Evolutionary conservation across 2,329 filamentous ascomycete genomes (phyloP), one percentile per base, ranked within the genome.

Genomic region (Fusarium xylarioides): DNA sequence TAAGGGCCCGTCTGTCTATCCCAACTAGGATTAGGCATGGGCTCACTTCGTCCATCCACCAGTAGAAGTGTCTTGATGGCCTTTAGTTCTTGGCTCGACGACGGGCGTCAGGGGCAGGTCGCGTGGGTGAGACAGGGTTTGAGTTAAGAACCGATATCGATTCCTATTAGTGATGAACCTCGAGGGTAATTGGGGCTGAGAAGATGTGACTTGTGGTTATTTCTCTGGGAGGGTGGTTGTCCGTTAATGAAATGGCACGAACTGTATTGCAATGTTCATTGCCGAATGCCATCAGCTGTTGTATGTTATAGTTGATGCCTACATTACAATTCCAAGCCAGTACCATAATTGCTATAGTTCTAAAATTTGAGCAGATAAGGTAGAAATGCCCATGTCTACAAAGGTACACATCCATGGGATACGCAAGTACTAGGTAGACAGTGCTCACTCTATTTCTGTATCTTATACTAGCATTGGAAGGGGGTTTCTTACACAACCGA

Each of bases 71-170:
- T 75, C 62, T 70, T 52, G 55, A 66, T 58, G 71, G 55, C 50
- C 67, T 75, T 69, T 57, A 66, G 56, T 67, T 35, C 61, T 70
- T 71, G 42, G 57, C 63, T 72, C 58, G 59, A 57, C 73, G 65
- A 71, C 73, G 58, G 66, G 69, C 55, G 66, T 71, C 74, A 76
- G 73, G 73, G 70, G 73, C 68, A 72, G 38, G 55, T 74, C 73
- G 70, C 75, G 73, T 76, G 75, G 73, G 69, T 44, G 52, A 72
- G 71, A 65, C 71, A 74, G 63, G 71, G 70, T 71, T 74, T 52
- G 54, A 52, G 43, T 55, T 19, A 65, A 50, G 63, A 72, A 54
- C 53, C 49, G 54, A 63, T 47, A 55, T 28, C 34, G 23, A 38
- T 70, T 58, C 26, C 44, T 38, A 56, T 43, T 50, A 38, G 32